Evolutionary conservation across 169 alveolate species (phyloP).

Genomic region (Plasmodium billcollinsi): DNA sequence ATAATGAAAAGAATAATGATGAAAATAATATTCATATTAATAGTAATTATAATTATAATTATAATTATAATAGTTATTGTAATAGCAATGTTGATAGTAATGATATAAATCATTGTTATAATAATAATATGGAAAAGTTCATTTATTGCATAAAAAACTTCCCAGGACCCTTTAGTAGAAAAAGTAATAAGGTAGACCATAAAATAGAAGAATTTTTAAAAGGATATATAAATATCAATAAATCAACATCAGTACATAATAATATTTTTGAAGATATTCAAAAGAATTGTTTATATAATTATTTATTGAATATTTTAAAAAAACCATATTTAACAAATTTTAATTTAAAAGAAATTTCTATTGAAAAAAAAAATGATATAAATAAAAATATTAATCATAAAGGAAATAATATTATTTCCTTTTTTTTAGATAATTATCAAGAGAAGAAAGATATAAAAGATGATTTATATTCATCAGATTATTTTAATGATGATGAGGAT

Average conservation of each 20-base stretch:
- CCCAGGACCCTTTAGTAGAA: conserved; percentile 65
- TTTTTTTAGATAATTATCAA: conserved; percentile 3
- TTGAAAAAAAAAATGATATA: conserved; percentile 6
- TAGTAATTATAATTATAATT: too few species aligned
- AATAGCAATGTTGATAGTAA: background rate
- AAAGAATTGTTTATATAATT: conserved; percentile 24
- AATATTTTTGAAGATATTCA: conserved; percentile 24
- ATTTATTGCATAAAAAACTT: conserved; percentile 16
- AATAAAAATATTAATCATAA: background rate
- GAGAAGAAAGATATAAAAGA: background rate
- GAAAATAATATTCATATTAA: too few species aligned
- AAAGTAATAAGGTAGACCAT: conserved; percentile 24
- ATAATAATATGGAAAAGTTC: conserved; percentile 10
- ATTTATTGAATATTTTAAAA: conserved; percentile 13
- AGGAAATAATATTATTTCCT: conserved; percentile 2
- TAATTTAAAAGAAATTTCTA: conserved; percentile 10
- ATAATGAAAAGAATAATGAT: background rate
- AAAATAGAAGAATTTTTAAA: conserved; percentile 19
- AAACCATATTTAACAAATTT: conserved; percentile 18
- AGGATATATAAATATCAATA: conserved; percentile 14
- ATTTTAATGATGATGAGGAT: background rate
- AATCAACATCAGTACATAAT: background rate
- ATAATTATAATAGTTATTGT: background rate
- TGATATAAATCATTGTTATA: background rate
- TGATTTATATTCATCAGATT: background rate